These are phyloP conservation scores for Phytophthora cactorum DNA, from an alignment of 352 stramenopile species.

Conservation along the genomic window DNA sequence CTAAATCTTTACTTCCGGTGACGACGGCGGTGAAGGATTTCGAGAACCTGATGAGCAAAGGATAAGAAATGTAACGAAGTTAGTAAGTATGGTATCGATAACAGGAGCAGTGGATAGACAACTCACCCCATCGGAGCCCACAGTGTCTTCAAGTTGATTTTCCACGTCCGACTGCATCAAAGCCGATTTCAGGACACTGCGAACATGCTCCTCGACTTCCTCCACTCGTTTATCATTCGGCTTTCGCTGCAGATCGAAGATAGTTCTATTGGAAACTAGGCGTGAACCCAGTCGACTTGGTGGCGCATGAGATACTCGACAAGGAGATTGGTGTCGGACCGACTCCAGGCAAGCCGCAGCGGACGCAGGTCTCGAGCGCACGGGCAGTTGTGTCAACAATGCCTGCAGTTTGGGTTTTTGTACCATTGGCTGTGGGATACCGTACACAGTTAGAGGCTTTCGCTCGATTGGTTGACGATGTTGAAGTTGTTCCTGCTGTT, in stretches of 20 bases:
- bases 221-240: slow-evolving; percentile 19
- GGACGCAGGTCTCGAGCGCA: slow-evolving; percentile 29
- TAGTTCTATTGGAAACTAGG: slow-evolving; percentile 2
- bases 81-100: background rate
- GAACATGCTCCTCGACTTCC: slow-evolving; percentile 54
- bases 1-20: slow-evolving; percentile 23
- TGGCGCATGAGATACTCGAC: slow-evolving; percentile 22
- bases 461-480: slow-evolving; percentile 11
- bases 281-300: slow-evolving; percentile 31
- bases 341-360: slow-evolving; percentile 26
- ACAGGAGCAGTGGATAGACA: background rate
- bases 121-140: slow-evolving; percentile 62
- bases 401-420: slow-evolving; percentile 39
- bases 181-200: slow-evolving; percentile 61
- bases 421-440: slow-evolving; percentile 49
- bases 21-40: slow-evolving; percentile 67
- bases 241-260: slow-evolving; percentile 5
- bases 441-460: slow-evolving; percentile 60
- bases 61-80: slow-evolving; percentile 1
- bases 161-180: slow-evolving; percentile 43
- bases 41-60: slow-evolving; percentile 42
- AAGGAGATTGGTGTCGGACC: slow-evolving; percentile 3
- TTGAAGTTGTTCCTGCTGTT: slow-evolving; percentile 4
- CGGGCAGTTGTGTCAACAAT: slow-evolving; percentile 27
- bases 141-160: slow-evolving; percentile 64